Percentiles rank a stretch among this genome's conserved stretches.
phyloP scores from a whole-genome alignment of 1,284 basidiomycete species.

The Phellinidium pouzarii region DNA sequence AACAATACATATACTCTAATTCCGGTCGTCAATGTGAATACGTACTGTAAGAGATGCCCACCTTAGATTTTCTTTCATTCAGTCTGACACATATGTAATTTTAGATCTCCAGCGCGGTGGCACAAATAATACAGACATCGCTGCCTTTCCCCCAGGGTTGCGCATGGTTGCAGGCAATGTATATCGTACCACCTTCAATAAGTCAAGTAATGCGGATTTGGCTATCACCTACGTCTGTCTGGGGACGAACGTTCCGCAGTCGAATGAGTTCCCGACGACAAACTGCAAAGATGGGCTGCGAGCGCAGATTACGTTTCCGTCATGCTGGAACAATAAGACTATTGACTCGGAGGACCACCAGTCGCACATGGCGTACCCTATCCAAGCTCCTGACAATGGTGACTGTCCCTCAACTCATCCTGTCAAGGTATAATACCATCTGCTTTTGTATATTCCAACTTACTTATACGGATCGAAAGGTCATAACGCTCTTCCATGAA shows the following conservation, averaged over 20 bases:
- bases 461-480: background rate
- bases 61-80: background rate
- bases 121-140: background rate
- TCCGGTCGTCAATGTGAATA: constrained; percentile 2
- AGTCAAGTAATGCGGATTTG: constrained; percentile 31
- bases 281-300: constrained; percentile 36
- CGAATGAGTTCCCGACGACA: constrained; percentile 27
- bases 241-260: constrained; percentile 31
- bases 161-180: constrained; percentile 38
- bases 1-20: constrained; percentile 9
- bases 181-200: constrained; percentile 30
- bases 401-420: constrained; percentile 28
- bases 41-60: background rate
- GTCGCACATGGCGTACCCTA: constrained; percentile 29
- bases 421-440: background rate
- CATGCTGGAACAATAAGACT: constrained; percentile 37
- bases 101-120: background rate
- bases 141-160: constrained; percentile 20
- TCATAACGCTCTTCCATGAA: constrained; percentile 16
- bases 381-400: constrained; percentile 30
- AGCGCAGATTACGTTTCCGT: constrained; percentile 38
- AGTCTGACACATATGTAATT: no score
- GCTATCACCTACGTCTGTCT: constrained; percentile 38
- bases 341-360: constrained; percentile 37
- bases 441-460: background rate